Evolutionary conservation across 2,329 filamentous ascomycete genomes (phyloP).

Genomic region (Dendrostoma leiphaemia): DNA sequence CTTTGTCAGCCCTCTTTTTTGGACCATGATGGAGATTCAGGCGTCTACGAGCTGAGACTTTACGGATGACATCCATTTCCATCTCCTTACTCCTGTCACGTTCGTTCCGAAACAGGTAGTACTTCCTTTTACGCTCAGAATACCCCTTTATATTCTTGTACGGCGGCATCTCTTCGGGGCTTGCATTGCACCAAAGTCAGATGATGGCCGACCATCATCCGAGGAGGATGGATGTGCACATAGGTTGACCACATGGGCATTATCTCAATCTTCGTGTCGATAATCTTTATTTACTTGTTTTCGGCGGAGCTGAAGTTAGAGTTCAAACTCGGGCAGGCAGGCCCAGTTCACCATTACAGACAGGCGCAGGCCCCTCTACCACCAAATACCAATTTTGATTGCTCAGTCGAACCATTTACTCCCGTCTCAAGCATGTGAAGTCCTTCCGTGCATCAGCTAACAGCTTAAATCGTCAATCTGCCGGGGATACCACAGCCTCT

Average conservation of each 20-base stretch:
- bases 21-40: slow-evolving; percentile 8
- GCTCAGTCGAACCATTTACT: neutral
- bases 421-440: neutral
- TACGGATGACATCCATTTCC: slow-evolving; percentile 14
- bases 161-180: slow-evolving; percentile 1
- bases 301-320: slow-evolving; percentile 1
- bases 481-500: no score
- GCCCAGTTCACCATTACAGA: neutral
- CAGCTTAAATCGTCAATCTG: no score
- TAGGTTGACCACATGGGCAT: slow-evolving; percentile 11
- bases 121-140: slow-evolving; percentile 2
- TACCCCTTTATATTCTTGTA: slow-evolving; percentile 5
- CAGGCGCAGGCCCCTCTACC: slow-evolving; percentile 4
- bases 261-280: slow-evolving; percentile 17
- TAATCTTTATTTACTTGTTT: slow-evolving; percentile 15
- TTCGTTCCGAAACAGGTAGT: neutral
- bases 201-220: slow-evolving; percentile 2
- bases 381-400: slow-evolving; percentile 14
- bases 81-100: neutral
- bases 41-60: slow-evolving; percentile 15
- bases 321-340: neutral
- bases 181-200: slow-evolving; percentile 1
- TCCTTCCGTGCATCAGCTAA: neutral
- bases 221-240: slow-evolving; percentile 8
- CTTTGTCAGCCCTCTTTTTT: slow-evolving; percentile 4